Evolutionary conservation across 2,329 filamentous ascomycete genomes (phyloP), one percentile per base, ranked within the genome.

Genomic region (Metarhizium robertsii): DNA sequence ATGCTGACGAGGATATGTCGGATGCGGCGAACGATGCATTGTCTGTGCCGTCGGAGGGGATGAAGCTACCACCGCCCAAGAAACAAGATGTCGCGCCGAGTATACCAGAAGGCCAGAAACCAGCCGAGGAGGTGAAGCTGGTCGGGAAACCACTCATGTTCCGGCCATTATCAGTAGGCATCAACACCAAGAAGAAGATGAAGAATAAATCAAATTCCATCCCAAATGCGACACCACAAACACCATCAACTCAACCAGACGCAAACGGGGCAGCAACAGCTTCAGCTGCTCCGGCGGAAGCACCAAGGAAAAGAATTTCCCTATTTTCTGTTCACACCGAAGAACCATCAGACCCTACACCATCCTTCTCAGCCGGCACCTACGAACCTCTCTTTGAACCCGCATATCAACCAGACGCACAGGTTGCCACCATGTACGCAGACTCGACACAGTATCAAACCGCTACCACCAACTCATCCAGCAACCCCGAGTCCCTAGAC

Each of bases 121-220:
- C 79, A 30, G 79, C 79, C n/a, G 76, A 80, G 2, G 82, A 86
- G 56, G 79, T 87, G 16, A 86, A 88, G 71, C 71, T 88, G 14
- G 80, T 86, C 2, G 88, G 88, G 20, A 94, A 92, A 62, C 83
- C 90, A 13, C 82, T 92, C 69, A 88, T 90, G 83, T 96, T 97
- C 70, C 88, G 86, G 66, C 92, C 92, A 3, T 75, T 96, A 42
- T 96, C 92, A 1, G 91, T 96, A 14, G 83, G 85, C 16, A 80
- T 89, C 58, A 90, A 87, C 59, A 79, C 84, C 34, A 81, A 80
- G 59, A 90, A 88, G 72, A 90, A 86, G 73, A n/a, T n/a, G n/a
- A 85, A 80, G 64, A 74, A 76, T 11, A 59, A 53, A 14, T 55
- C 59, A 11, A 63, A 58, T 6, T 53, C 58, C 16, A 30, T 60